Percentiles rank a stretch among this genome's conserved stretches.
phyloP scores from a whole-genome alignment of 768 basidiomycete species.

The Leccinum fibrillosum region DNA sequence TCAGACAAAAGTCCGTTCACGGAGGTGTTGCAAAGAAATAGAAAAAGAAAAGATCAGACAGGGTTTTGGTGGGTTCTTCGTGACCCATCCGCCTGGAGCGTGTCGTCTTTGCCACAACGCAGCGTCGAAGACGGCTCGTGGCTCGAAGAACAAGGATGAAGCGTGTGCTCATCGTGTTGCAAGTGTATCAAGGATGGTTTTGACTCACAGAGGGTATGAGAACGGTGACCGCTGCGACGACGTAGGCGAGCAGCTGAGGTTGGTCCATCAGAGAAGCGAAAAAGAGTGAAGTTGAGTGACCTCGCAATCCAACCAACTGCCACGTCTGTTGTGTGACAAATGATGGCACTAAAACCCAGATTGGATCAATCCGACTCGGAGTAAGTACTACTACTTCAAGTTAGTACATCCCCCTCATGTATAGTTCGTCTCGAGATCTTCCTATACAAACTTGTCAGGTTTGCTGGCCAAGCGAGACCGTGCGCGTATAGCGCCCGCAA shows the following conservation, averaged over 20 bases:
- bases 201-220: conserved; percentile 29
- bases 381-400: no score
- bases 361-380: no score
- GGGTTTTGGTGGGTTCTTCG: conserved; percentile 35
- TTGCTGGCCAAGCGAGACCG: no score
- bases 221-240: conserved; percentile 20
- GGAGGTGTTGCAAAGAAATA: no score
- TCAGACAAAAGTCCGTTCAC: conserved; percentile 1
- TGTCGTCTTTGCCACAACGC: conserved; percentile 70
- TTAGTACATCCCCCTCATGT: no score
- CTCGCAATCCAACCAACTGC: neutral
- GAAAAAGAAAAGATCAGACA: conserved; percentile 29
- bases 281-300: neutral
- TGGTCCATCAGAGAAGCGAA: conserved; percentile 22
- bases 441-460: no score
- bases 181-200: neutral
- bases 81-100: conserved; percentile 40
- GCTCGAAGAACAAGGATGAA: conserved; percentile 97
- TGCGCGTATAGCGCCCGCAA: no score
- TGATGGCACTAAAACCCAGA: no score
- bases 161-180: conserved; percentile 52
- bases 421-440: no score
- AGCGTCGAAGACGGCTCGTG: conserved; percentile 46
- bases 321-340: neutral
- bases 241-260: conserved; percentile 17